These are phyloP conservation scores for Calonectria montana DNA, from an alignment of 2,329 filamentous ascomycete species.

Conservation along the genomic window DNA sequence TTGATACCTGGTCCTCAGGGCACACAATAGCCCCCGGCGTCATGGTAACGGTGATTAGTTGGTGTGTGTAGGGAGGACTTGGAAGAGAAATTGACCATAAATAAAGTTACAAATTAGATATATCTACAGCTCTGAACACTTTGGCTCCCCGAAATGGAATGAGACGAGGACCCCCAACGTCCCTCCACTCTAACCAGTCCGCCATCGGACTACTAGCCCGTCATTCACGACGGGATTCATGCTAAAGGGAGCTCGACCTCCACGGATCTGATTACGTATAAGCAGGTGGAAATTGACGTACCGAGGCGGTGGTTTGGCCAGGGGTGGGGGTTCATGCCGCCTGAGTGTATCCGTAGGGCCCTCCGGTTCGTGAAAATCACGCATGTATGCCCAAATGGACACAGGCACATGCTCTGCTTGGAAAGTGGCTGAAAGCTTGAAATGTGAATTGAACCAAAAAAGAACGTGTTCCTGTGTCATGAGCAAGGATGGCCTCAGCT, in stretches of 20 bases:
- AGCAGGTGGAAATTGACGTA: conserved; percentile 16
- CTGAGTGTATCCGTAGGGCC: not conserved
- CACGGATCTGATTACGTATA: conserved; percentile 41
- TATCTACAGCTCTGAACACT: not conserved
- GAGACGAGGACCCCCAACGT: not conserved
- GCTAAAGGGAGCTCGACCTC: not conserved
- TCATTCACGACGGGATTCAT: not conserved
- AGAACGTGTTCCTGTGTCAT: not conserved
- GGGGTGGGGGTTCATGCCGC: conserved; percentile 16
- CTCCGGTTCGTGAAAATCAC: not conserved
- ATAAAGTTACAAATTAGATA: conserved; percentile 13
- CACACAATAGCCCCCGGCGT: conserved; percentile 24
- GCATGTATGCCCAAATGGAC: not conserved
- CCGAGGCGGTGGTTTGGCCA: conserved; percentile 12
- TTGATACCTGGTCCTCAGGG: conserved; percentile 13
- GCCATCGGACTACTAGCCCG: conserved; percentile 14
- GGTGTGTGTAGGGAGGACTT: not conserved
- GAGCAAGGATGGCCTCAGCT: not conserved
- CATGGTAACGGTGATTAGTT: conserved; percentile 25
- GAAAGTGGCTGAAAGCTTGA: not conserved
- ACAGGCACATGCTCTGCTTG: not conserved
- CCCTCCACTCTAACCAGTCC: conserved; percentile 25
- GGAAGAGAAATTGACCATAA: conserved; percentile 7
- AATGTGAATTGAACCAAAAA: not conserved
- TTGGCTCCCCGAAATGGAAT: not conserved